Evolutionary conservation across 495 filamentous ascomycete species (phyloP).

Genomic region (Aspergillus sclerotiicarbonarius): DNA sequence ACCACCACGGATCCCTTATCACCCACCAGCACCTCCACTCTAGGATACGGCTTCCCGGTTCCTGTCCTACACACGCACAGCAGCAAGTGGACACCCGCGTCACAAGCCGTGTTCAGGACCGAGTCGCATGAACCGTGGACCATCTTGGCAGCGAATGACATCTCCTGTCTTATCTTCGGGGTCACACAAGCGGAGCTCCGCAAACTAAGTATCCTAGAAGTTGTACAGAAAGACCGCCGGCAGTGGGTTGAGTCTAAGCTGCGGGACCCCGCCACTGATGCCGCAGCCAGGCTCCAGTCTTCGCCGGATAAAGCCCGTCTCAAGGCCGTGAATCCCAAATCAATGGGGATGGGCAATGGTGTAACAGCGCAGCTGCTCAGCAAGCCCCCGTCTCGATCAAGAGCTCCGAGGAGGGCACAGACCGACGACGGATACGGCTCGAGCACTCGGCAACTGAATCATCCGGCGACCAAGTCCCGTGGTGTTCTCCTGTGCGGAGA

Average conservation of each 20-base stretch:
- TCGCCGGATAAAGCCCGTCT: constrained; percentile 36
- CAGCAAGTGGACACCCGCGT: constrained; percentile 84
- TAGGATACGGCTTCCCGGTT: constrained; percentile 40
- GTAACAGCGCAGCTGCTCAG: constrained; percentile 83
- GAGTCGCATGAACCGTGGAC: constrained; percentile 87
- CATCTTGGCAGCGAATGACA: constrained; percentile 93
- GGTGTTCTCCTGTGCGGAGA: constrained; percentile 94
- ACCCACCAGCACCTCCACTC: constrained; percentile 35
- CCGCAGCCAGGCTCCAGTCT: constrained; percentile 39
- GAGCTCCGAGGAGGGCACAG: constrained; percentile 56
- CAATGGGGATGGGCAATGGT: constrained; percentile 67
- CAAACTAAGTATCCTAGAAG: constrained; percentile 92
- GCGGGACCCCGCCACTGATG: constrained; percentile 53
- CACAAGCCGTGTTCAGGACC: constrained; percentile 96
- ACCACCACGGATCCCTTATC: constrained; percentile 50
- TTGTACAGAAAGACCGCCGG: constrained; percentile 82
- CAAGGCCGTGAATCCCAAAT: constrained; percentile 41
- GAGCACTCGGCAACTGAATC: constrained; percentile 52
- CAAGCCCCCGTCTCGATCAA: constrained; percentile 78
- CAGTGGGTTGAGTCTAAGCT: constrained; percentile 90
- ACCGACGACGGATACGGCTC: constrained; percentile 75
- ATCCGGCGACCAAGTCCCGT: constrained; percentile 71
- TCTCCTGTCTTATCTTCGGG: constrained; percentile 93
- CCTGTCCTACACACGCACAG: constrained; percentile 74
- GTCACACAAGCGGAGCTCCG: constrained; percentile 91